A percentile compares a stretch with the other conserved stretches of the same genome.
phyloP scores from a whole-genome alignment of 352 stramenopile species.

The Pythium insidiosum region DNA sequence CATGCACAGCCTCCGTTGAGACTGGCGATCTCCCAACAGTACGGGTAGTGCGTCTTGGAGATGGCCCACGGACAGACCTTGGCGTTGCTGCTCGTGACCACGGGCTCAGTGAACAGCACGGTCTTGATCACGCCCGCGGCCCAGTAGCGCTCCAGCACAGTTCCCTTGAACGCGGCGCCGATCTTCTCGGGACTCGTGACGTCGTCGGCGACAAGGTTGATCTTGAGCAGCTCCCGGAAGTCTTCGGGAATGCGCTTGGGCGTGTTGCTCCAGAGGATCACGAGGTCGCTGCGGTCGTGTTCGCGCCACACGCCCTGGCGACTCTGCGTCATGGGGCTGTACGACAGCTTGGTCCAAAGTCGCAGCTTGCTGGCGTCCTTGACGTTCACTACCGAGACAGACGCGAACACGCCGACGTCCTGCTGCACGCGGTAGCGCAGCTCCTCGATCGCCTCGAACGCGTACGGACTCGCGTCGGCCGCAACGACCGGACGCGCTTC shows the following conservation, averaged over 20 bases:
- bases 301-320: too few relatives aligned
- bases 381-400: neutral
- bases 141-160: conserved; percentile 1
- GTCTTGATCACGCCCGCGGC: neutral
- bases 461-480: neutral
- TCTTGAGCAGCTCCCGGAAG: neutral
- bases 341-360: neutral
- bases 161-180: neutral
- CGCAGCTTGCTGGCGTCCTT: neutral
- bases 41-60: conserved; percentile 1
- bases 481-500: neutral
- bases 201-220: neutral
- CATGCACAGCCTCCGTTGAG: neutral
- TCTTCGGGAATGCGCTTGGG: neutral
- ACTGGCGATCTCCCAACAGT: neutral
- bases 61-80: conserved; percentile 5
- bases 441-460: neutral
- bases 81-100: neutral
- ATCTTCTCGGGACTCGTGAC: neutral
- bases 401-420: neutral
- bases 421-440: conserved; percentile 3
- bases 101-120: neutral
- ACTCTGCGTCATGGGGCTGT: neutral
- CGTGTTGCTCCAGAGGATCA: conserved; percentile 5
- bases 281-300: neutral